Percentiles rank a stretch among this genome's conserved stretches.
Conservation (phyloP, 139 green algal genomes). For the Prasinococcaceae sp. region DNA sequence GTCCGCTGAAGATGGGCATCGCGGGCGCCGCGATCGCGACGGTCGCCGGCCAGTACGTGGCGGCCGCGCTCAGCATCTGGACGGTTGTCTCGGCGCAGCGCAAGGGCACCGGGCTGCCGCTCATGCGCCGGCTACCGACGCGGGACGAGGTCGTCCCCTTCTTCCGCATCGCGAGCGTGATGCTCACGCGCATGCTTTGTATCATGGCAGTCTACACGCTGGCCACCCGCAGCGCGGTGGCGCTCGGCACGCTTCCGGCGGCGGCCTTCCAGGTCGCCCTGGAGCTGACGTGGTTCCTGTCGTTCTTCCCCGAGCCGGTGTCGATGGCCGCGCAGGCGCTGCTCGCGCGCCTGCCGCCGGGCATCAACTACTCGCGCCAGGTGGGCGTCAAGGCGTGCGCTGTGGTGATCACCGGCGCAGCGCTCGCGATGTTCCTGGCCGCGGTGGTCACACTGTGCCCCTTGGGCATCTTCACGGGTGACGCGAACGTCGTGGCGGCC, state of each 20-base stretch:
- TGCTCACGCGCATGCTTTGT: constrained; percentile 37
- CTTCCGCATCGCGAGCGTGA: constrained; percentile 20
- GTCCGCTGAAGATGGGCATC: constrained; percentile 3
- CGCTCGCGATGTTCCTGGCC: neutral
- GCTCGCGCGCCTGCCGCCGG: constrained; percentile 33
- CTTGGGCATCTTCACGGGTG: neutral
- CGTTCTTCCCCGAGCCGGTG: constrained; percentile 45
- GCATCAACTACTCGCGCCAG: neutral
- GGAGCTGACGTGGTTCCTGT: constrained; percentile 53
- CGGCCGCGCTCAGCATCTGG: neutral
- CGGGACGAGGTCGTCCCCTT: constrained; percentile 22
- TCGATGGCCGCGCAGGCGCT: constrained; percentile 43
- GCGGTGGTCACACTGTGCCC: neutral
- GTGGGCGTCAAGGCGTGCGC: neutral
- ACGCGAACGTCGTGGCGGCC: neutral
- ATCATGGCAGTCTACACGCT: constrained; percentile 39
- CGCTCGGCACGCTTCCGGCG: constrained; percentile 23
- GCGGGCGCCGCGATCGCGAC: constrained; percentile 31
- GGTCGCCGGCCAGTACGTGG: constrained; percentile 31
- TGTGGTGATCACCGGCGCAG: neutral
- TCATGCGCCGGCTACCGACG: constrained; percentile 22
- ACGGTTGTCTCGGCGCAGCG: neutral
- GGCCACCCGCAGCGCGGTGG: constrained; percentile 30
- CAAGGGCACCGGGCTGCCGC: neutral
- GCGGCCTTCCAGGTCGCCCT: constrained; percentile 50